Percentiles rank a stretch among this genome's conserved stretches.
phyloP scores from a whole-genome alignment of 1,284 basidiomycete species.

The Trichosporon sp. region DNA sequence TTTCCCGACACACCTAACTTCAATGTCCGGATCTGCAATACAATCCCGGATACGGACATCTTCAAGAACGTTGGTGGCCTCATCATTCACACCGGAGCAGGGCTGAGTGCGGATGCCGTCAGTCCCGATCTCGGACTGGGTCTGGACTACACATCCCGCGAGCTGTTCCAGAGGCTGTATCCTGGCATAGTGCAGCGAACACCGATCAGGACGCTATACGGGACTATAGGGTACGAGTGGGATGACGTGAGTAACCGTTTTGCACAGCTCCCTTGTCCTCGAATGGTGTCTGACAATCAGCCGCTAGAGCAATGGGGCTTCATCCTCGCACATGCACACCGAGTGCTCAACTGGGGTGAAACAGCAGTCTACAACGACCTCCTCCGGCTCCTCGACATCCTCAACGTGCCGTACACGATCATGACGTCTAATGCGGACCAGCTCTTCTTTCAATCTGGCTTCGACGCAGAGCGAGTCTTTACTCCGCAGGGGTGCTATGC shows the following conservation, averaged over 20 bases:
- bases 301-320: conserved; percentile 15
- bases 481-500: conserved; percentile 14
- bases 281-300: not conserved
- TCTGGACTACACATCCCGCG: conserved; percentile 12
- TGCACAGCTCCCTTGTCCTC: too few relatives aligned
- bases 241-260: conserved; percentile 9
- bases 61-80: not conserved
- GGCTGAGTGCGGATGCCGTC: conserved; percentile 12
- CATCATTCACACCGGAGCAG: conserved; percentile 16
- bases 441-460: conserved; percentile 13
- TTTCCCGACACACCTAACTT: not conserved
- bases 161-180: conserved; percentile 2
- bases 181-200: conserved; percentile 5
- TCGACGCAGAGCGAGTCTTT: not conserved
- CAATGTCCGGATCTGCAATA: not conserved
- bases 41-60: not conserved
- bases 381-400: not conserved
- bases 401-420: conserved; percentile 3
- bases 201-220: conserved; percentile 6
- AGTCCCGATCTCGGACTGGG: not conserved
- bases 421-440: conserved; percentile 17
- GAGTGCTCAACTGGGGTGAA: conserved; percentile 4
- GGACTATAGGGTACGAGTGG: conserved; percentile 15
- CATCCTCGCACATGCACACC: conserved; percentile 7
- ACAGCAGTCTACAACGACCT: conserved; percentile 12